A percentile compares a stretch with the other conserved stretches of the same genome.
Evolutionary conservation across 1,284 basidiomycete genomes (phyloP).

Genomic region (Cryptococcus sp.): DNA sequence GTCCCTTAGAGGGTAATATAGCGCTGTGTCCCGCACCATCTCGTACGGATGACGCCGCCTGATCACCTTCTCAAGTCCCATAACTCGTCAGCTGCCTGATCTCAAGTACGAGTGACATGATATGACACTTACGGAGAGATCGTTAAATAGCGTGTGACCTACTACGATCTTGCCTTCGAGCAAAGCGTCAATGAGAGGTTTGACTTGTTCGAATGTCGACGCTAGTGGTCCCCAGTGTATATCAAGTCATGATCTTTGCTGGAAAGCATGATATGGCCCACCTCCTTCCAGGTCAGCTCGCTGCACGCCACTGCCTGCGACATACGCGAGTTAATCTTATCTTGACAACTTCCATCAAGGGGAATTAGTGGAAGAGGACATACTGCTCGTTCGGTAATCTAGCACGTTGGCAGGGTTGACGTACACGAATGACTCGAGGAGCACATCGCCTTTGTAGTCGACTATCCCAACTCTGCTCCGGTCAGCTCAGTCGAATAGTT

Average conservation of each 20-base stretch:
- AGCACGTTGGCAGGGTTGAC: constrained; percentile 55
- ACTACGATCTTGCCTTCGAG: constrained; percentile 79
- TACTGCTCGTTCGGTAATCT: constrained; percentile 57
- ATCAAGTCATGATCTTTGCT: too few relatives aligned
- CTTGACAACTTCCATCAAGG: not conserved
- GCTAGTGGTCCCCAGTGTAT: constrained; percentile 55
- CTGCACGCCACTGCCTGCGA: constrained; percentile 52
- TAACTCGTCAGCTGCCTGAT: too few relatives aligned
- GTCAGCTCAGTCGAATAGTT: not conserved
- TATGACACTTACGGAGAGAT: constrained; percentile 67
- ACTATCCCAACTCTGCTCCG: constrained; percentile 52
- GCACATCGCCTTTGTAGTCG: constrained; percentile 53
- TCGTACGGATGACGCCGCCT: constrained; percentile 56
- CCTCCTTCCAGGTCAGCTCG: constrained; percentile 54
- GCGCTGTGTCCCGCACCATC: constrained; percentile 57
- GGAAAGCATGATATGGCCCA: constrained; percentile 20
- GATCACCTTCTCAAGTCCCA: constrained; percentile 43
- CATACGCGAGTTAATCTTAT: constrained; percentile 5
- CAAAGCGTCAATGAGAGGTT: constrained; percentile 70
- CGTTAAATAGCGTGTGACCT: constrained; percentile 90
- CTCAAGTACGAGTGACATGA: too few relatives aligned
- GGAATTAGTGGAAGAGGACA: constrained; percentile 4
- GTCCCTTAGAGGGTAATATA: constrained; percentile 54
- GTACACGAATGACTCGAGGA: constrained; percentile 56
- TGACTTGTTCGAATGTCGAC: constrained; percentile 74